phyloP scores from a whole-genome alignment of 495 filamentous ascomycete species.

The Niebla homalea region DNA sequence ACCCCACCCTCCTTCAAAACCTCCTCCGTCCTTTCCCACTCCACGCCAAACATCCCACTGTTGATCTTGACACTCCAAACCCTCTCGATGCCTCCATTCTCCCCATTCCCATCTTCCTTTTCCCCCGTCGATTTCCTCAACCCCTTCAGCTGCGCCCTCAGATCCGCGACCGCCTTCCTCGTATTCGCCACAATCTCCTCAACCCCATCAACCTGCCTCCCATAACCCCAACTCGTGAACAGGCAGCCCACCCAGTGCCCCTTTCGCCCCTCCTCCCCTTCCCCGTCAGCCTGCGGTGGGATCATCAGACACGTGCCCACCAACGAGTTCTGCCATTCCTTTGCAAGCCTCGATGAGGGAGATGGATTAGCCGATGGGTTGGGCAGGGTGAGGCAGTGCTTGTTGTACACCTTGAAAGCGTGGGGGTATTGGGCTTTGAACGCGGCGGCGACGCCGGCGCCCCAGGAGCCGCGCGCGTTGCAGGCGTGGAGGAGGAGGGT shows the following conservation, averaged over 20 bases:
- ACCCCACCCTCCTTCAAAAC: slow-evolving; percentile 20
- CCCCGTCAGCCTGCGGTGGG: slow-evolving; percentile 22
- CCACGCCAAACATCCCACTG: slow-evolving; percentile 29
- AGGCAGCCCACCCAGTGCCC: slow-evolving; percentile 37
- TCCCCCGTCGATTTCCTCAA: background rate
- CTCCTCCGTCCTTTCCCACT: slow-evolving; percentile 23
- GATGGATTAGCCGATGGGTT: background rate
- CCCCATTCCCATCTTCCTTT: background rate
- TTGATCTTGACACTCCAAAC: slow-evolving; percentile 33
- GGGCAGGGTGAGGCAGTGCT: slow-evolving; percentile 1
- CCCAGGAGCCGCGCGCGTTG: slow-evolving; percentile 33
- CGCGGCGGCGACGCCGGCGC: slow-evolving; percentile 26
- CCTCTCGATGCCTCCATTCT: slow-evolving; percentile 2
- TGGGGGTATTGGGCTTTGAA: slow-evolving; percentile 6
- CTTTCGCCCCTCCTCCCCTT: slow-evolving; percentile 4
- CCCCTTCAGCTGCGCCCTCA: slow-evolving; percentile 22
- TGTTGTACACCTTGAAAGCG: slow-evolving; percentile 2
- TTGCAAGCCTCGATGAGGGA: background rate
- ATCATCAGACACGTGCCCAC: slow-evolving; percentile 34
- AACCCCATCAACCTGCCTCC: slow-evolving; percentile 8
- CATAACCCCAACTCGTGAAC: slow-evolving; percentile 29
- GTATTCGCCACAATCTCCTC: slow-evolving; percentile 28
- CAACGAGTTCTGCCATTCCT: slow-evolving; percentile 7
- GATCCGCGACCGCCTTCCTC: slow-evolving; percentile 25
- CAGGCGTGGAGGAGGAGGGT: slow-evolving; percentile 37